A percentile compares a stretch with the other conserved stretches of the same genome.
These are phyloP conservation scores for Epithemia pelagica DNA, from an alignment of 108 stramenopile genomes.

Conservation along the genomic window DNA sequence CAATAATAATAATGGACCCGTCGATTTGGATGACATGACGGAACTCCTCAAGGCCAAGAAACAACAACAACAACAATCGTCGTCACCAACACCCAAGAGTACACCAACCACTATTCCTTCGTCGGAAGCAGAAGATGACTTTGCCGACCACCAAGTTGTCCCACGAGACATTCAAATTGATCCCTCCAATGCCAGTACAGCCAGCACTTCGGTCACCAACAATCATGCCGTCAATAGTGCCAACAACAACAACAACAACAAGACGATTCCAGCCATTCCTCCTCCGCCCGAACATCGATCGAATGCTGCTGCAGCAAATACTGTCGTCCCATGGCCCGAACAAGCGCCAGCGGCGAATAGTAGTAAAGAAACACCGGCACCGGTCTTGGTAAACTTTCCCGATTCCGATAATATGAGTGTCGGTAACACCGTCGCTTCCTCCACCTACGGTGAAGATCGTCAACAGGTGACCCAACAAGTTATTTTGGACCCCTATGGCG, in stretches of 20 bases:
- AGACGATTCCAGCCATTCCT: neutral
- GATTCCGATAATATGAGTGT: constrained; percentile 22
- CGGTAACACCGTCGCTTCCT: constrained; percentile 43
- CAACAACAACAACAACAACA: neutral
- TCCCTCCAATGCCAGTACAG: neutral
- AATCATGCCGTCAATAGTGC: neutral
- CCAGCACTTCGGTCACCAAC: neutral
- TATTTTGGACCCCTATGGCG: constrained; percentile 68
- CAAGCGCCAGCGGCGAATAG: neutral
- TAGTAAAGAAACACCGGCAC: neutral
- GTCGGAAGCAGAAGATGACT: too few relatives aligned
- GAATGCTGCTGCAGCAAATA: neutral
- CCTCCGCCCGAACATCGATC: neutral
- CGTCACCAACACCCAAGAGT: neutral
- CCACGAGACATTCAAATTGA: constrained; percentile 1
- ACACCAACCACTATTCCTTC: neutral
- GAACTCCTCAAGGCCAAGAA: neutral
- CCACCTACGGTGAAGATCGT: constrained; percentile 56
- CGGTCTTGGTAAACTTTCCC: neutral
- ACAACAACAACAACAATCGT: neutral
- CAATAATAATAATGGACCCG: neutral
- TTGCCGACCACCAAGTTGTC: too few relatives aligned
- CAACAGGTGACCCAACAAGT: constrained; percentile 37
- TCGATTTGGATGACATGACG: neutral
- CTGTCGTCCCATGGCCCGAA: neutral